Evolutionary conservation across 2,329 filamentous ascomycete species (phyloP).

Genomic region (Elsinoe fawcettii): DNA sequence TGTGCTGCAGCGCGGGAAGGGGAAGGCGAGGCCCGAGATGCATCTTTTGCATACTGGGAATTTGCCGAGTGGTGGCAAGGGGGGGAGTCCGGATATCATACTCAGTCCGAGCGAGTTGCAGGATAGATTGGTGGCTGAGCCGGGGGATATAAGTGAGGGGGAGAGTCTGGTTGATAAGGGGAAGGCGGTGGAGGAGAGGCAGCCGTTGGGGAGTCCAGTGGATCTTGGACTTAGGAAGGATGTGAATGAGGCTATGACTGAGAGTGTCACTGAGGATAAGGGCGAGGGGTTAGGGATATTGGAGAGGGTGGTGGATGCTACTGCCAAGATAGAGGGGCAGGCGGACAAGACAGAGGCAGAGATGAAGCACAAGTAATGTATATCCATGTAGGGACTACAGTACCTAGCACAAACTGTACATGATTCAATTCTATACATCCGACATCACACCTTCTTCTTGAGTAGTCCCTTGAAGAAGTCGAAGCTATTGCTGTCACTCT

Average conservation of each 20-base stretch:
- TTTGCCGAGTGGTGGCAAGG: conserved; percentile 2
- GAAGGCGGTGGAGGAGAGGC: conserved; percentile 19
- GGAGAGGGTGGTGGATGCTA: conserved; percentile 3
- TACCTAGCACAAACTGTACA: not conserved
- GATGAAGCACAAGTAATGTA: not conserved
- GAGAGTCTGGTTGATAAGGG: conserved; percentile 22
- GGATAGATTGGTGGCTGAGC: conserved; percentile 14
- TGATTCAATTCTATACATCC: not conserved
- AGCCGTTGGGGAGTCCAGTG: conserved; percentile 20
- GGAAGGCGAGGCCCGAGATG: conserved; percentile 17
- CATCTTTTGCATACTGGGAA: conserved; percentile 8
- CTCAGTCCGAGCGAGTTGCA: conserved; percentile 24
- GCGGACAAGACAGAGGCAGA: not conserved
- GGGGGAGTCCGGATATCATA: conserved; percentile 8
- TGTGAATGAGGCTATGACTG: conserved; percentile 24
- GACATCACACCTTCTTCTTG: conserved; percentile 59
- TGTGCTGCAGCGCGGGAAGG: not conserved
- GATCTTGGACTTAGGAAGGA: conserved; percentile 28
- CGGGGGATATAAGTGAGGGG: conserved; percentile 10
- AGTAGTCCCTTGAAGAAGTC: conserved; percentile 90
- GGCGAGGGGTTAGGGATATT: not conserved
- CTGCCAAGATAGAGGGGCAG: not conserved
- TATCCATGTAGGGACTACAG: not conserved
- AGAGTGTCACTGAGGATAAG: not conserved
- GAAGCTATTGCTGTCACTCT: conserved; percentile 97